Percentiles rank a stretch among this genome's conserved stretches.
These are phyloP conservation scores for Lumnitzera racemosa DNA, from an alignment of 345 rosid species.

Conservation along the genomic window DNA sequence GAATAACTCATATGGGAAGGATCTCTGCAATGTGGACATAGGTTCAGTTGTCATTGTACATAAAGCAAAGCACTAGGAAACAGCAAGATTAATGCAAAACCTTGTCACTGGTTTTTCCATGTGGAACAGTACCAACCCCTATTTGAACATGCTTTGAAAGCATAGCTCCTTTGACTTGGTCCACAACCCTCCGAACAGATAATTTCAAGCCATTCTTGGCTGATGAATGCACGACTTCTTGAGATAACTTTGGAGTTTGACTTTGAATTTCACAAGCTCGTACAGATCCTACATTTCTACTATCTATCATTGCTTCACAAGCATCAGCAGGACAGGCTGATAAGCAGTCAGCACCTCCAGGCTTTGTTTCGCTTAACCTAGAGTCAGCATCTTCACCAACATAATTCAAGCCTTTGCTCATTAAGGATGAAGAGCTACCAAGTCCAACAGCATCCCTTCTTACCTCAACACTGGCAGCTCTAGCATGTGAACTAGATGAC, in stretches of 20 bases:
- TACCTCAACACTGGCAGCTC: background rate
- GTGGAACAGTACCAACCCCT: conserved; percentile 2
- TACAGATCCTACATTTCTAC: conserved; percentile 11
- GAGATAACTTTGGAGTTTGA: conserved; percentile 9
- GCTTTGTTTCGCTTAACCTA: background rate
- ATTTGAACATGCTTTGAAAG: conserved; percentile 6
- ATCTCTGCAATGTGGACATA: conserved; percentile 36
- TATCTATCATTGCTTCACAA: background rate
- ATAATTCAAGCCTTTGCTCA: background rate
- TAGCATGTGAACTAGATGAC: conserved; percentile 3
- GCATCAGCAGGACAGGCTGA: conserved; percentile 4
- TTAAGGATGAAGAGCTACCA: conserved; percentile 5
- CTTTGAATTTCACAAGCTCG: conserved; percentile 8
- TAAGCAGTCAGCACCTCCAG: background rate
- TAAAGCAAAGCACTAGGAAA: background rate
- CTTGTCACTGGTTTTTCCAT: conserved; percentile 31
- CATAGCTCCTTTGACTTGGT: conserved; percentile 37
- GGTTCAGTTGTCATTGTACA: background rate
- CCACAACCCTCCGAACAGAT: conserved; percentile 32
- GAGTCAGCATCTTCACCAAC: background rate
- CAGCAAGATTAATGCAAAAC: conserved; percentile 18
- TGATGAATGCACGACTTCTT: conserved; percentile 7
- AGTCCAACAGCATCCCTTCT: background rate
- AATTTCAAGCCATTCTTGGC: conserved; percentile 30
- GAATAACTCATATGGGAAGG: conserved; percentile 72